A percentile compares a stretch with the other conserved stretches of the same genome.
phyloP scores from a whole-genome alignment of 2,329 filamentous ascomycete species.

The Paracoccidioides lutzii region DNA sequence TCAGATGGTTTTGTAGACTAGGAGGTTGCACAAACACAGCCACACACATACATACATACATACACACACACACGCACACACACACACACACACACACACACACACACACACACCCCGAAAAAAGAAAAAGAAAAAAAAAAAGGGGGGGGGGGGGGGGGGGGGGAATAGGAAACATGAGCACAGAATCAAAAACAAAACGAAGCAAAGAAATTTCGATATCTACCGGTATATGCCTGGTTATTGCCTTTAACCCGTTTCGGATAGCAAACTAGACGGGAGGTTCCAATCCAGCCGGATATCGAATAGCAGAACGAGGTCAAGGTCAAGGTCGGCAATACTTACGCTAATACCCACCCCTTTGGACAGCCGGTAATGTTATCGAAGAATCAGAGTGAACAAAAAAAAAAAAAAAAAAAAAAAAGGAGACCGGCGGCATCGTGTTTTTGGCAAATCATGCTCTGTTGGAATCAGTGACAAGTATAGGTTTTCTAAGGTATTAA shows the following conservation, averaged over 20 bases:
- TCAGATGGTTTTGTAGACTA: background rate
- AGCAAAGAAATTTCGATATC: background rate
- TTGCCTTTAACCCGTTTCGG: background rate
- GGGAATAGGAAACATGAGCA: background rate
- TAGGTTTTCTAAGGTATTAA: constrained; percentile 7
- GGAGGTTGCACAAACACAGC: background rate
- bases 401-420: background rate
- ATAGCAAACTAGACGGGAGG: background rate
- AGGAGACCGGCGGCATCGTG: background rate
- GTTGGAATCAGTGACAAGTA: background rate
- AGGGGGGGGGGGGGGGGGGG: background rate
- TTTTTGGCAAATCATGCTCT: background rate
- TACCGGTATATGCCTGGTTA: background rate
- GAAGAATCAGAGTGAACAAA: background rate
- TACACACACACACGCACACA: too few relatives aligned
- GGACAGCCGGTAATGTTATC: background rate
- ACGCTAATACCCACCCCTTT: background rate
- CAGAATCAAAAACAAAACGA: background rate
- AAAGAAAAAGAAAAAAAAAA: background rate
- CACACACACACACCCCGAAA: too few relatives aligned
- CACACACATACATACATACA: too few relatives aligned
- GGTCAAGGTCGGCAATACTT: background rate
- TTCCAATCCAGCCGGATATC: background rate
- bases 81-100: too few relatives aligned
- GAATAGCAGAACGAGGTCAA: background rate